Evolutionary conservation across 495 filamentous ascomycete genomes (phyloP).

Genomic region (Opeltia flavorubescens): DNA sequence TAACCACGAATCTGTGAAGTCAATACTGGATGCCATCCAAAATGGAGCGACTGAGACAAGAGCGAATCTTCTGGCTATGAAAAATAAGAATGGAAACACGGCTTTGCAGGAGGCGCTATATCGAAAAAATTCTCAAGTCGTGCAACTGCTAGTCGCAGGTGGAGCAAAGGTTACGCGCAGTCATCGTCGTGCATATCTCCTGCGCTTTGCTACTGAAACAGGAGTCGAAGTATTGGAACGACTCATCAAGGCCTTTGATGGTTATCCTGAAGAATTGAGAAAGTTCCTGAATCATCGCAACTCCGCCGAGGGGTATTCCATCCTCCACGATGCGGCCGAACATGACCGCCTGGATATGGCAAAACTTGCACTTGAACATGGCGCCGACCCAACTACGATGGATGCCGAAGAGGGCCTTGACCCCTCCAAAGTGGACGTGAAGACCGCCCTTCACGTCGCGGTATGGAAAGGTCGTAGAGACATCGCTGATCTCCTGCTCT

Average conservation of each 20-base stretch:
- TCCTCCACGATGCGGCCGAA: not conserved
- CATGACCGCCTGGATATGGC: not conserved
- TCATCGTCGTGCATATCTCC: not conserved
- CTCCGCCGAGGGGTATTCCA: not conserved
- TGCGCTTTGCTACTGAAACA: not conserved
- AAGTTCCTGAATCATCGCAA: conserved; percentile 1
- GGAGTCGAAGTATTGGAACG: not conserved
- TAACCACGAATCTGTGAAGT: not conserved
- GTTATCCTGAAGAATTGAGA: not conserved
- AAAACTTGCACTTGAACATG: not conserved
- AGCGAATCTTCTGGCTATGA: not conserved
- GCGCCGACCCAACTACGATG: conserved; percentile 3
- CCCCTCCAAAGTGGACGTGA: not conserved
- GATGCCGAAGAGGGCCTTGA: not conserved
- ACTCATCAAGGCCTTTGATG: not conserved
- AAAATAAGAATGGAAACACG: not conserved
- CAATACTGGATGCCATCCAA: not conserved
- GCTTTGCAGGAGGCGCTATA: conserved; percentile 1
- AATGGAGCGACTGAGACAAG: not conserved
- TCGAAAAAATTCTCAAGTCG: not conserved
- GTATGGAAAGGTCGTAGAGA: not conserved
- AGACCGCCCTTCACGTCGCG: not conserved
- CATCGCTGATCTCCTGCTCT: conserved; percentile 1
- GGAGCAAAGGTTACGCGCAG: not conserved
- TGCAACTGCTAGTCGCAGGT: conserved; percentile 1